Evolutionary conservation across 495 filamentous ascomycete genomes (phyloP), one percentile per base, ranked within the genome.

Genomic region (Darksidea phi): DNA sequence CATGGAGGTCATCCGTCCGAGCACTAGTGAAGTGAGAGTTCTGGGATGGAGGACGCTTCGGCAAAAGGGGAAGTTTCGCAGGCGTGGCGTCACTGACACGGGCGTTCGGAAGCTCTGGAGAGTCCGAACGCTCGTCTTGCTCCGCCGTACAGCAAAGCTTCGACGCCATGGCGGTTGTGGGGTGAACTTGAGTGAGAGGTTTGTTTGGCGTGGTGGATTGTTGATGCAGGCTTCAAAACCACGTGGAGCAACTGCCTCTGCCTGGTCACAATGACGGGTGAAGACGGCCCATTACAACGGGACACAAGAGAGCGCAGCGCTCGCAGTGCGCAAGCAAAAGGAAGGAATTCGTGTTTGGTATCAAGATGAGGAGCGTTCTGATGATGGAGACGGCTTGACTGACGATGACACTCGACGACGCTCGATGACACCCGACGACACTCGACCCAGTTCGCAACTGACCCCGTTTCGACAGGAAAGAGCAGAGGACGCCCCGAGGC

Each of bases 11-110:
- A 26, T 59, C 55, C 13, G 60, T 60, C 15, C 51, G 60, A 28
- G 65, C 51, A 23, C 65, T 68, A 13, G 60, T 68, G 65, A 64
- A 64, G 43, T 36, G 48, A 7, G 65, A 64, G 25, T 43, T 43
- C 5, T 23, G 18, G 3, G 65, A 68, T 17, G 21, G 24, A 6
- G 34, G 4, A n/a, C 17, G 43, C 13, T 54, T 41, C 4, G 32
- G 50, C 28, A 68, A 24, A 18, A 68, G 26, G 13, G 60, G 65
- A 11, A 20, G 54, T 21, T 47, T 63, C 25, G 62, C 62, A 3
- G 65, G 60, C 23, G 59, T 67, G 34, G 43, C 59, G 12, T 57
- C 53, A 51, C 61, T 68, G 1, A 64, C n/a, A 5, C 65, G 65
- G 23, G 56, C 60, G 24, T 58, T 58, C 17, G 65, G 65, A 52